phyloP scores from a whole-genome alignment of 1,284 basidiomycete genomes.

The Ceratobasidium sp. region DNA sequence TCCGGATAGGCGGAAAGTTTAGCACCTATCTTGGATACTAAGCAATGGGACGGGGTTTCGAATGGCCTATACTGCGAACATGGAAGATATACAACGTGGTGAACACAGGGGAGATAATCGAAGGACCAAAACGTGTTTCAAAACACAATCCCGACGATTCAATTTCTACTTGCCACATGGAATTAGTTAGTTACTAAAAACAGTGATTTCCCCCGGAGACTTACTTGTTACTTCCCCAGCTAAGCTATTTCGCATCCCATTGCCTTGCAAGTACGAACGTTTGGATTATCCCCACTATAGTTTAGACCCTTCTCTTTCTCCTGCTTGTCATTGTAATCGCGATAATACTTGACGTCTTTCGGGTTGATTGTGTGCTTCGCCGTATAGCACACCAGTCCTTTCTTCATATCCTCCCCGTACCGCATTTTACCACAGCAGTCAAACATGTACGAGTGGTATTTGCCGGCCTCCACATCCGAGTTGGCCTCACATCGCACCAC shows the following conservation, averaged over 20 bases:
- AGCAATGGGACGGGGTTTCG: too few relatives aligned
- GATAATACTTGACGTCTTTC: not conserved
- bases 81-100: too few relatives aligned
- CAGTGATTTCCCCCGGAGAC: too few relatives aligned
- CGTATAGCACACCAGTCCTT: not conserved
- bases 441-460: not conserved
- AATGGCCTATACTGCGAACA: too few relatives aligned
- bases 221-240: too few relatives aligned
- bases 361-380: not conserved
- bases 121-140: too few relatives aligned
- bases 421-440: not conserved
- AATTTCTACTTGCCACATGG: too few relatives aligned
- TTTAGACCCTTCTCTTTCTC: not conserved
- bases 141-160: too few relatives aligned
- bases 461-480: not conserved
- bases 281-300: not conserved
- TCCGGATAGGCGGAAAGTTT: too few relatives aligned
- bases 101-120: too few relatives aligned
- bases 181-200: too few relatives aligned
- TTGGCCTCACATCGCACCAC: not conserved
- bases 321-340: not conserved
- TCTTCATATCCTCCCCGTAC: not conserved
- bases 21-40: too few relatives aligned
- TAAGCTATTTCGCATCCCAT: not conserved
- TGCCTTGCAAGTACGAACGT: constrained; percentile 1